A percentile compares a stretch with the other conserved stretches of the same genome.
These are phyloP conservation scores for Agaricus blazei DNA, from an alignment of 768 basidiomycete genomes.

Conservation along the genomic window DNA sequence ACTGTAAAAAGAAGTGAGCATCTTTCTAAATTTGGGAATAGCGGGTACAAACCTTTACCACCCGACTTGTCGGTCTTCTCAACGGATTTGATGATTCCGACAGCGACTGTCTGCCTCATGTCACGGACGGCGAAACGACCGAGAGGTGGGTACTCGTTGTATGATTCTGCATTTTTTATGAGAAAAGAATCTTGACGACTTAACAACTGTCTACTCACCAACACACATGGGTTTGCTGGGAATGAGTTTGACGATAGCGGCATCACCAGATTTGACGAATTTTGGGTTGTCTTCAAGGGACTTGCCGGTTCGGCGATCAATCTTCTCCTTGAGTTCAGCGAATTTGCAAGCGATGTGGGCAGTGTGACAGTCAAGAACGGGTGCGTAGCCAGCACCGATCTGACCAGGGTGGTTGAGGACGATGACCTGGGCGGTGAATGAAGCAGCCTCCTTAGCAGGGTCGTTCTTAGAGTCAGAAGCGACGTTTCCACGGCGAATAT, in stretches of 20 bases:
- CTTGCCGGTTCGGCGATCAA: constrained; percentile 98
- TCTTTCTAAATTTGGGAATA: background rate
- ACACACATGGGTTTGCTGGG: constrained; percentile 89
- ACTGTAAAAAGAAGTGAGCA: constrained; percentile 36
- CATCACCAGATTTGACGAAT: constrained; percentile 99
- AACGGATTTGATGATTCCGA: constrained; percentile 97
- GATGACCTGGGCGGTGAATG: constrained; percentile 99
- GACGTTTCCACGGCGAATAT: constrained; percentile 99
- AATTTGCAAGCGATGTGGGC: constrained; percentile 99
- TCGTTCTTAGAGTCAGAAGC: constrained; percentile 99
- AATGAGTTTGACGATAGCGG: constrained; percentile 96
- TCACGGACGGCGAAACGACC: constrained; percentile 99
- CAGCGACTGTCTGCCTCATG: constrained; percentile 99
- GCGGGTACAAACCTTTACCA: constrained; percentile 66
- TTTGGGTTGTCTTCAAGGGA: constrained; percentile 84
- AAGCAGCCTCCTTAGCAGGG: constrained; percentile 98
- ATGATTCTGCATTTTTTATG: constrained; percentile 48
- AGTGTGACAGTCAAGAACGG: constrained; percentile 99
- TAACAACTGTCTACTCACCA: background rate
- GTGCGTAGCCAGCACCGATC: constrained; percentile 98
- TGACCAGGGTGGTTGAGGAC: constrained; percentile 99
- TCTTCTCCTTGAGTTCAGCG: constrained; percentile 97
- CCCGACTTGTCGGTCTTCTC: constrained; percentile 88
- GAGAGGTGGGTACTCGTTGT: constrained; percentile 97
- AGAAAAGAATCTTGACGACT: background rate